phyloP scores from a whole-genome alignment of 2,329 filamentous ascomycete genomes.

The Chaetothyriales sp. region DNA sequence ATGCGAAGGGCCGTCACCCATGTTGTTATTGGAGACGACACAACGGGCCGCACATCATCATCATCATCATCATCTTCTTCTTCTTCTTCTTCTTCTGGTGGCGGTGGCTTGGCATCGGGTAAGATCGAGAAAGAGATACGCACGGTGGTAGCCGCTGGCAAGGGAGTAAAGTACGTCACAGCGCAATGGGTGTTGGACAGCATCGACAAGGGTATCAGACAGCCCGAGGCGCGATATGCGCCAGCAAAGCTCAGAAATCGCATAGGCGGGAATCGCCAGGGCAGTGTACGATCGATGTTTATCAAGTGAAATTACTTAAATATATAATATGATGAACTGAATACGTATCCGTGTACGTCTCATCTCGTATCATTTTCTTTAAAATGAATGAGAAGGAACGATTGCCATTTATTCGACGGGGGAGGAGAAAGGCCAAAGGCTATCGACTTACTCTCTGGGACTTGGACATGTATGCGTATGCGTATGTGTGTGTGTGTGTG shows the following conservation, averaged over 20 bases:
- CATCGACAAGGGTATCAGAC: constrained; percentile 56
- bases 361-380: too few species aligned
- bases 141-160: constrained; percentile 51
- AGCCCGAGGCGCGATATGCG: constrained; percentile 60
- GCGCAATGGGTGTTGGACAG: constrained; percentile 80
- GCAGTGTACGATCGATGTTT: constrained; percentile 36
- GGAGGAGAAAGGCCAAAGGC: too few species aligned
- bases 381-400: too few species aligned
- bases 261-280: constrained; percentile 46
- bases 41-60: neutral
- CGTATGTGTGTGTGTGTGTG: too few species aligned
- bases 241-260: constrained; percentile 33
- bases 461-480: too few species aligned
- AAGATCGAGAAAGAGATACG: constrained; percentile 73
- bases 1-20: constrained; percentile 66
- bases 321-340: neutral
- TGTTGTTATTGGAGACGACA: constrained; percentile 47
- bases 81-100: too few species aligned
- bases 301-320: neutral
- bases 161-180: constrained; percentile 60
- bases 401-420: too few species aligned
- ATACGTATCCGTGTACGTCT: too few species aligned
- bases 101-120: constrained; percentile 58
- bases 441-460: too few species aligned
- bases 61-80: too few species aligned